Evolutionary conservation across 495 filamentous ascomycete genomes (phyloP).

Genomic region (Diplogelasinospora grovesii): DNA sequence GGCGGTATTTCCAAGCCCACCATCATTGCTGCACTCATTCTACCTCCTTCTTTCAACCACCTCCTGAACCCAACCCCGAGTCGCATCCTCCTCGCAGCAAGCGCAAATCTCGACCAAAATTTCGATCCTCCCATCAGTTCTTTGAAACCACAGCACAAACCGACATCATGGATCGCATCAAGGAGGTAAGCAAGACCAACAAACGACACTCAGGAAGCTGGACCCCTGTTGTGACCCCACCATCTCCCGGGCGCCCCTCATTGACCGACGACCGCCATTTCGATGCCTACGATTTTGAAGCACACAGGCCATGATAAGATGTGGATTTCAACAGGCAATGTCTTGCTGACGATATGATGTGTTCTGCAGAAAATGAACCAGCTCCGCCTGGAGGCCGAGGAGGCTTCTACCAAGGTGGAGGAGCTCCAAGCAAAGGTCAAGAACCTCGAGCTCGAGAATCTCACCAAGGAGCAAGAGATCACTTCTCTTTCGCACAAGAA

Average conservation of each 20-base stretch:
- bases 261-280: too few species aligned
- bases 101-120: background rate
- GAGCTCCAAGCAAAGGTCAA: conserved; percentile 85
- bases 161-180: conserved; percentile 63
- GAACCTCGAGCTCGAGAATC: conserved; percentile 86
- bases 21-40: conserved; percentile 10
- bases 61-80: conserved; percentile 11
- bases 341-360: conserved; percentile 17
- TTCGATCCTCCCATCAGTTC: conserved; percentile 2
- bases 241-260: conserved; percentile 23
- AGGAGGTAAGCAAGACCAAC: conserved; percentile 63
- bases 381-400: conserved; percentile 89
- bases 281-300: too few species aligned
- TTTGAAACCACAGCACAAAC: conserved; percentile 11
- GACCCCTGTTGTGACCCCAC: conserved; percentile 36
- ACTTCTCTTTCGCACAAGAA: conserved; percentile 91
- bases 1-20: conserved; percentile 23
- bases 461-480: conserved; percentile 95
- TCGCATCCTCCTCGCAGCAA: conserved; percentile 2
- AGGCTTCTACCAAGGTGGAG: conserved; percentile 67
- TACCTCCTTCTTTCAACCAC: conserved; percentile 11
- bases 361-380: conserved; percentile 73
- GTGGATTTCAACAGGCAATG: too few species aligned
- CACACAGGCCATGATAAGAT: too few species aligned
- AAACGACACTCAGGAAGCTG: conserved; percentile 20